Evolutionary conservation across 768 basidiomycete genomes (phyloP), one percentile per base, ranked within the genome.

Genomic region (Suillus variegatus): DNA sequence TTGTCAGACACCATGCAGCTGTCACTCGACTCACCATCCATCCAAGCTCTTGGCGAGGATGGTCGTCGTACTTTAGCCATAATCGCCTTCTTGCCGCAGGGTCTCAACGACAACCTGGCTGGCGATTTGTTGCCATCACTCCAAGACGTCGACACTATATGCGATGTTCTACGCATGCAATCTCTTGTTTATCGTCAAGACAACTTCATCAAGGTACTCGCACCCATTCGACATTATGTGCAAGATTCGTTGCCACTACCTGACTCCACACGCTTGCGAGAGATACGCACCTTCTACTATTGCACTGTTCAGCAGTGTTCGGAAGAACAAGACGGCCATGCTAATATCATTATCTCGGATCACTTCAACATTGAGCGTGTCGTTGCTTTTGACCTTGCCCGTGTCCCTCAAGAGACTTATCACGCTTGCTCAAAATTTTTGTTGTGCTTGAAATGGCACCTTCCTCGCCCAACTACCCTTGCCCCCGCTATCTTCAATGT

Each of bases 11-110:
- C 41, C 4, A 44, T 62, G 44, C 44, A 62, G 46, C 28, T 61
- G 18, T 61, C 60, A 22, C 60, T 61, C 13, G 14, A 2, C 16
- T 43, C 44, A n/a, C 44, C 60, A 3, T 56, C 63, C 3, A 14
- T 41, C 13, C 40, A 32, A 41, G 3, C 13, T 2, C 41, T 56
- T 32, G 52, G 54, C n/a, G 40, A 25, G 25, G 63, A 64, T 7
- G 54, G 6, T 55, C 13, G 41, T 1, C 63, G 6, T 28, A 13
- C n/a, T 20, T 43, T 64, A 10, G 54, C 36, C 4, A 20, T 64
- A 13, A 20, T 56, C 3, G 63, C 63, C 8, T 55, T 64, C 16
- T 43, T 64, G 10, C 63, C 63, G 10, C 63, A 64, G 44, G 63
- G 63, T 8, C 32, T 64, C 54, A 38, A 36, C 5, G 54, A 38